phyloP scores from a whole-genome alignment of 257 asterid species.

The Primulina huaijiensis region DNA sequence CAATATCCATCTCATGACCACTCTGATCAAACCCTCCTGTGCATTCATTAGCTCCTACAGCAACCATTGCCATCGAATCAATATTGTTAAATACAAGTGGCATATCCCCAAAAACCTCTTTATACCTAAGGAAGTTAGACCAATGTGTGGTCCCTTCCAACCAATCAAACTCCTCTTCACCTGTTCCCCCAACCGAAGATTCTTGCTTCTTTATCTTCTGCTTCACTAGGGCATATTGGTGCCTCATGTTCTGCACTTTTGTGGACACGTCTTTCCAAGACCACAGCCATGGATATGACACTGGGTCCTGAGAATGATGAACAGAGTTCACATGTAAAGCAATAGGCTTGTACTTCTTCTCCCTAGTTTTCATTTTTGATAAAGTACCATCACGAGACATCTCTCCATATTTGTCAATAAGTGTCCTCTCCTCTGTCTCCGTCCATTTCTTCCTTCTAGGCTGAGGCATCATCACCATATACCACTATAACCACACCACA shows the following conservation, averaged over 20 bases:
- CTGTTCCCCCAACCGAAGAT: slow-evolving; percentile 44
- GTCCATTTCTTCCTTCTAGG: slow-evolving; percentile 98
- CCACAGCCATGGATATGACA: slow-evolving; percentile 90
- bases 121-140: slow-evolving; percentile 87
- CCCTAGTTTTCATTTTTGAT: slow-evolving; percentile 89
- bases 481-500: slow-evolving; percentile 24
- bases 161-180: slow-evolving; percentile 91
- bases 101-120: slow-evolving; percentile 88
- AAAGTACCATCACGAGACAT: slow-evolving; percentile 74
- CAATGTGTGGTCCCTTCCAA: slow-evolving; percentile 81
- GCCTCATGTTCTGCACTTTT: slow-evolving; percentile 98
- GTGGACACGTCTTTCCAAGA: slow-evolving; percentile 96
- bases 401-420: slow-evolving; percentile 82
- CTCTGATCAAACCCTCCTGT: slow-evolving; percentile 67
- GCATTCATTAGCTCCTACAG: slow-evolving; percentile 59
- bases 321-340: slow-evolving; percentile 73
- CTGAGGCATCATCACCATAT: slow-evolving; percentile 66
- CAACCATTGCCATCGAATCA: slow-evolving; percentile 37
- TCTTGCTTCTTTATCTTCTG: slow-evolving; percentile 86
- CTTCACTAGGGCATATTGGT: slow-evolving; percentile 91
- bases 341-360: slow-evolving; percentile 82
- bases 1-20: slow-evolving; percentile 54
- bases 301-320: slow-evolving; percentile 68
- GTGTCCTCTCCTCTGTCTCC: slow-evolving; percentile 93
- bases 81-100: slow-evolving; percentile 40